Evolutionary conservation across 2,329 filamentous ascomycete species (phyloP).

Genomic region (Fusarium proliferatum): DNA sequence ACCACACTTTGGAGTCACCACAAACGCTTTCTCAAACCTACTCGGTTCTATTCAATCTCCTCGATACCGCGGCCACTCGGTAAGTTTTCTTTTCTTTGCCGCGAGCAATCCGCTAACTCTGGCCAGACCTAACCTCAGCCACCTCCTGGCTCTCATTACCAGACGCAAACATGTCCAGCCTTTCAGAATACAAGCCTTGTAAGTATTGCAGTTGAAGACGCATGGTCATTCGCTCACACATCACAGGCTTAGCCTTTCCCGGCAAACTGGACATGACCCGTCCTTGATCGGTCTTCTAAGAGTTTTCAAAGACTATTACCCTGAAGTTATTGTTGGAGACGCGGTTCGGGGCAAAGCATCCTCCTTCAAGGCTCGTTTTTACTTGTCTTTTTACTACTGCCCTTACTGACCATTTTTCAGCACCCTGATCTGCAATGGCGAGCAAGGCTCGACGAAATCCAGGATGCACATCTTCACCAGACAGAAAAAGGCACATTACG

Average conservation of each 20-base stretch:
- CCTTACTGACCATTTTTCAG: slow-evolving; percentile 50
- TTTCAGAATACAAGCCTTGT: slow-evolving; percentile 83
- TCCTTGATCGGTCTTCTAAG: slow-evolving; percentile 78
- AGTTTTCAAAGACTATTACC: slow-evolving; percentile 92
- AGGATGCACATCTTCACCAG: slow-evolving; percentile 65
- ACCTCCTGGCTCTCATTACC: slow-evolving; percentile 82
- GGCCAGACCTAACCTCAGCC: slow-evolving; percentile 71
- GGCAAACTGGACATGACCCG: slow-evolving; percentile 77
- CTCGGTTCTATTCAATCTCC: slow-evolving; percentile 79
- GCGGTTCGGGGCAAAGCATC: slow-evolving; percentile 69
- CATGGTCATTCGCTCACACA: neutral
- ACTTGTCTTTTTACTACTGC: neutral
- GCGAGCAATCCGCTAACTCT: slow-evolving; percentile 28
- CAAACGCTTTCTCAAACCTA: slow-evolving; percentile 76
- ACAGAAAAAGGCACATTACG: slow-evolving; percentile 52
- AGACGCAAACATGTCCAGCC: slow-evolving; percentile 85
- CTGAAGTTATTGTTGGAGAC: slow-evolving; percentile 84
- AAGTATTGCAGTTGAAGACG: slow-evolving; percentile 43
- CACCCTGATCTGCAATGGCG: slow-evolving; percentile 84
- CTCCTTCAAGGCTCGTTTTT: slow-evolving; percentile 64
- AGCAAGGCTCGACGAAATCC: slow-evolving; percentile 73
- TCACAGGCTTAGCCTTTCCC: slow-evolving; percentile 64
- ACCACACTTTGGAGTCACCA: slow-evolving; percentile 75
- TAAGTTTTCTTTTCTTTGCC: slow-evolving; percentile 48
- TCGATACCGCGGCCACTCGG: slow-evolving; percentile 83